Evolutionary conservation across 1,284 basidiomycete species (phyloP), one percentile per base, ranked within the genome.

Genomic region (Rhizopogon hawkerae): DNA sequence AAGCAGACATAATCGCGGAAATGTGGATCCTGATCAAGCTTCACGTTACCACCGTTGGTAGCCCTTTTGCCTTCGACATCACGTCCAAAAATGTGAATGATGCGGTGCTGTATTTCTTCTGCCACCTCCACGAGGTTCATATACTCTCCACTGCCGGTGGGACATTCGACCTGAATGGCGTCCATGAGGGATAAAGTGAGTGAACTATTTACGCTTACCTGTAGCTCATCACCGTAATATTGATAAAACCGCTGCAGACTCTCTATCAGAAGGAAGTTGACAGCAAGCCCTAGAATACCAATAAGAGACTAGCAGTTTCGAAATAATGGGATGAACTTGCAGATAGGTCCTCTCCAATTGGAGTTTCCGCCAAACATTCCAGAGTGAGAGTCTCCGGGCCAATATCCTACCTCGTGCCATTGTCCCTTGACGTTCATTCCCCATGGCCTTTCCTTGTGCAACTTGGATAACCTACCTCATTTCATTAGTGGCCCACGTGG

Each of bases 291-390:
- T 57, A 29, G 23, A 31, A 18, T 10, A 45, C 10, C 4, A 9
- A 52, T 38, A 52, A 50, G 34, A 31, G 23, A 46, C 24, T 18
- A 18, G 29, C 21, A 10, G 1, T 13, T 9, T n/a, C 23, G n/a
- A 23, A 38, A 36, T 7, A 21, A 49, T 47, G 38, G 38, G 38
- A 43, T 21, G 5, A 14, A 56, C 76, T 70, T 59, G 85, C 87
- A 89, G 52, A 89, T 87, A 4, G 85, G 85, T 11, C 85, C 86
- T 64, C 94, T 78, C 94, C 94, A 96, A 67, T 98, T 97, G 16
- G 90, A 93, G 68, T 98, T 98, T 29, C 94, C 94, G 49, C 96
- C 95, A 67, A 98, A 98, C 95, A 98, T 98, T 51, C 92, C 93
- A 31, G 90, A 93, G 62, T 81, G 82, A 1, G 92, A 96, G 65